Base-by-base conservation (phyloP, 495 filamentous ascomycete genomes). In the Cryomyces antarcticus region DNA sequence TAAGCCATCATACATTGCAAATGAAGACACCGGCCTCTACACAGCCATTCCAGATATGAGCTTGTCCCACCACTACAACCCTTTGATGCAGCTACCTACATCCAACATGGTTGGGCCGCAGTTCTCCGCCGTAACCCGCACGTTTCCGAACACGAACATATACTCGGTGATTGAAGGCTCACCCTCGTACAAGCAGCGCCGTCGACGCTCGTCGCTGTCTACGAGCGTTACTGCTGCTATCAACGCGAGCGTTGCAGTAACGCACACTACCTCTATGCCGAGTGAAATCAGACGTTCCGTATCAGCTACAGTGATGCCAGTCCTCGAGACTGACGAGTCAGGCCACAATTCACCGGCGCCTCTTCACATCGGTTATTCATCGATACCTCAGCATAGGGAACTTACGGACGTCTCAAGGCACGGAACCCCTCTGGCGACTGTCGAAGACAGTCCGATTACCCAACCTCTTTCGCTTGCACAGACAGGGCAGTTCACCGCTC, bases 161-260 rank as follows among this genome's bases (percentile, higher is more conserved):
- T 97, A 93, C 67, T 88, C 87, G 10, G 82, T 94, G 37, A 85
- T 97, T 51, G 89, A 97, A 64, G 89, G 89, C 17, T 97, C 89
- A 5, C 89, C 89, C 27, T 94, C 88, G 7, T 97, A 97, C 66
- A 97, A 97, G 70, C 92, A 95, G 65, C 75, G 89, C 46, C 73
- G 89, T 53, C 74, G 89, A 47, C 80, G 92, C 30, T 93, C 89
- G 17, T 95, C 89, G 27, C 80, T 95, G 12, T 82, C 85, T 9
- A 73, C 73, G 33, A 68, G 80, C 41, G 72, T 72, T 47, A 73
- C 76, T 31, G 67, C 76, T 43, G 70, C 77, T 39, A 72, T 73
- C 17, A 66, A 72, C 5, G 60, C 60, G 6, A 58, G 58, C 42
- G 70, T 64, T 46, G 56, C 54, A 31, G 64, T 45, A 11, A 37